Conservation (phyloP, 2,329 filamentous ascomycete genomes). For the Clarireedia hainanense region DNA sequence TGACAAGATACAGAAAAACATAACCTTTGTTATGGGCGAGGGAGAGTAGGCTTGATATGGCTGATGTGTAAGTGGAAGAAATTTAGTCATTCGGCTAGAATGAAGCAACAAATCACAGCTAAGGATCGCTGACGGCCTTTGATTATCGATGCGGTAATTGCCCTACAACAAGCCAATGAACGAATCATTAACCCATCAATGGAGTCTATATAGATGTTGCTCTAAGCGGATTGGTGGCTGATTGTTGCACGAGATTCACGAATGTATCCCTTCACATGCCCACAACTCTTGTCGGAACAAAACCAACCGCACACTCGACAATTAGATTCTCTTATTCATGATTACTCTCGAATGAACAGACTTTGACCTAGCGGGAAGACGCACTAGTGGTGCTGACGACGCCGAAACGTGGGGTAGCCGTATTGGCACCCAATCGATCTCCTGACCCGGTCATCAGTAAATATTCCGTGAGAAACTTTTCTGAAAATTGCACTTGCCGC, state of each 20-base stretch:
- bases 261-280: neutral
- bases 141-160: no score
- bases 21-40: no score
- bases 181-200: no score
- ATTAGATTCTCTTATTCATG: neutral
- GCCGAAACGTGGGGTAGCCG: neutral
- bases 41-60: no score
- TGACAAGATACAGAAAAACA: no score
- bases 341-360: neutral
- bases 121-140: no score
- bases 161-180: no score
- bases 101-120: no score
- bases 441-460: conserved; percentile 1
- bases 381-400: neutral
- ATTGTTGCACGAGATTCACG: neutral
- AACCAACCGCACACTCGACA: neutral
- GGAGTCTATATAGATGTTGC: neutral
- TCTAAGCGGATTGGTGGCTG: neutral
- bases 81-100: no score
- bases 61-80: no score
- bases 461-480: neutral
- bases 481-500: neutral
- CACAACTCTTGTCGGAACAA: neutral
- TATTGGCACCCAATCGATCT: neutral
- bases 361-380: no score